These are phyloP conservation scores for Xylariales sp. DNA, from an alignment of 2,329 filamentous ascomycete species.

Conservation along the genomic window DNA sequence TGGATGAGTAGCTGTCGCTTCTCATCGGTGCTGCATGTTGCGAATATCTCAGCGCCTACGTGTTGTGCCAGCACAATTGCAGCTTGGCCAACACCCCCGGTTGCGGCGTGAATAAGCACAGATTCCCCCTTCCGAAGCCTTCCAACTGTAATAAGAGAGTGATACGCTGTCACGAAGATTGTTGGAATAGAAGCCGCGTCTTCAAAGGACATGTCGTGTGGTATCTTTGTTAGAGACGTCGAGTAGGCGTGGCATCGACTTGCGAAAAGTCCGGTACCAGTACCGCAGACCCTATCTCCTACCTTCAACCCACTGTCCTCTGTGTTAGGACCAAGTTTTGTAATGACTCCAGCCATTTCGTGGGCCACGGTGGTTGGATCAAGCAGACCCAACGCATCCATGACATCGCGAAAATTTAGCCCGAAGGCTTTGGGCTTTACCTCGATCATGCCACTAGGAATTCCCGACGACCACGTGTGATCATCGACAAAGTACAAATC, in stretches of 20 bases:
- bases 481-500: too few relatives aligned
- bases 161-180: background rate
- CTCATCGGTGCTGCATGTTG: conserved; percentile 16
- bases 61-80: background rate
- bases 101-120: conserved; percentile 9
- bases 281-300: background rate
- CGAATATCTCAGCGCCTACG: conserved; percentile 15
- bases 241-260: background rate
- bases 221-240: background rate
- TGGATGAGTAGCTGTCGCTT: conserved; percentile 18
- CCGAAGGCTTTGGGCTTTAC: conserved; percentile 10
- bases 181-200: background rate
- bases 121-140: background rate
- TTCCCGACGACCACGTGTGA: too few relatives aligned
- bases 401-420: conserved; percentile 9
- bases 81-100: conserved; percentile 9
- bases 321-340: background rate
- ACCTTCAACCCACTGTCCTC: background rate
- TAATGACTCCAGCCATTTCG: conserved; percentile 8
- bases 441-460: too few relatives aligned
- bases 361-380: conserved; percentile 3
- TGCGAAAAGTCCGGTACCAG: background rate
- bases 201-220: background rate
- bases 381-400: conserved; percentile 2
- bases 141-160: background rate